phyloP scores from a whole-genome alignment of 495 filamentous ascomycete species.

The Tuber brumale region DNA sequence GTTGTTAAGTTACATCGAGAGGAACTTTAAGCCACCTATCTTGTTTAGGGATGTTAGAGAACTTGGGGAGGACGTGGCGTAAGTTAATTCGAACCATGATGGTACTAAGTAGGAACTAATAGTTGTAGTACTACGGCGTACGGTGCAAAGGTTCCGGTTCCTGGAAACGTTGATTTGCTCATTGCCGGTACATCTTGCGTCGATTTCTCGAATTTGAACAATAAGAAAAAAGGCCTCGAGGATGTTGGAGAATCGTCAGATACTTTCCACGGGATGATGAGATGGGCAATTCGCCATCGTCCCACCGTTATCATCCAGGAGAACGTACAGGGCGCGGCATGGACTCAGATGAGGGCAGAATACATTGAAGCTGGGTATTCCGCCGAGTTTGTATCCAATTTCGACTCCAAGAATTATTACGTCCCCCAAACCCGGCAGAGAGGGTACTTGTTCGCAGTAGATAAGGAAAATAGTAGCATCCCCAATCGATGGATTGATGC shows the following conservation, averaged over 20 bases:
- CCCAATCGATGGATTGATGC: constrained; percentile 43
- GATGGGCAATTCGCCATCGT: constrained; percentile 51
- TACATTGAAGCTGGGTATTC: constrained; percentile 55
- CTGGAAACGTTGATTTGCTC: constrained; percentile 58
- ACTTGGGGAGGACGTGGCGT: constrained; percentile 52
- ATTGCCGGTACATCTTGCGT: constrained; percentile 73
- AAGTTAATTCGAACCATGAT: constrained; percentile 41
- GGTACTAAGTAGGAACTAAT: constrained; percentile 12
- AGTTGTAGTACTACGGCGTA: constrained; percentile 60
- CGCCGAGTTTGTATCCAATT: constrained; percentile 40
- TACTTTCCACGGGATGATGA: constrained; percentile 61
- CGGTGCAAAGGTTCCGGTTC: constrained; percentile 55
- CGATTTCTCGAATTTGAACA: constrained; percentile 61
- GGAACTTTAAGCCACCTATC: constrained; percentile 59
- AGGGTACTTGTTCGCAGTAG: constrained; percentile 64
- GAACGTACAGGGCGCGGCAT: constrained; percentile 62
- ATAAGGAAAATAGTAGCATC: constrained; percentile 44
- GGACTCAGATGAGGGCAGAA: constrained; percentile 51
- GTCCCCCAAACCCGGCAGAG: constrained; percentile 71
- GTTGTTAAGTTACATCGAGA: constrained; percentile 53
- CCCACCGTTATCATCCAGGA: constrained; percentile 67
- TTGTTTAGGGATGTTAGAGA: constrained; percentile 68
- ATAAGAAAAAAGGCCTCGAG: constrained; percentile 46
- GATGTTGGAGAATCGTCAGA: constrained; percentile 59
- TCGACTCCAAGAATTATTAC: constrained; percentile 72